Conservation (phyloP, 192 early-diverging fungal species). For the Obelidium mucronatum region DNA sequence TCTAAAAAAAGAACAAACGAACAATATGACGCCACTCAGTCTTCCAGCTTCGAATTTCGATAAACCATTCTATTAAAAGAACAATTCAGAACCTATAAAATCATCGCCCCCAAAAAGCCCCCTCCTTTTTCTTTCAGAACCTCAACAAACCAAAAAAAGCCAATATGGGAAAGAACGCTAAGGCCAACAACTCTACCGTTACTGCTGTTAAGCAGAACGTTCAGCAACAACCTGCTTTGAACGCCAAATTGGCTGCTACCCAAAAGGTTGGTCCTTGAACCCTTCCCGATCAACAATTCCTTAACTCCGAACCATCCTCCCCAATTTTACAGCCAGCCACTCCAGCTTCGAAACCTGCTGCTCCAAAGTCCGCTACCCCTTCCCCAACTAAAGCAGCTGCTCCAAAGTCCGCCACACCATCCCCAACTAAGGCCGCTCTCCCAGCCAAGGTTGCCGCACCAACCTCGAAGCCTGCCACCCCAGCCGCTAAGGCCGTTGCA, state of each 20-base stretch:
- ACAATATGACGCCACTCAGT: no score
- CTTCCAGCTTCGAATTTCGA: no score
- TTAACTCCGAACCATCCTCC: not conserved
- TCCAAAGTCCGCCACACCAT: conserved; percentile 13
- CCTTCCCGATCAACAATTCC: no score
- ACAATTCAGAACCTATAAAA: not conserved
- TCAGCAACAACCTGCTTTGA: conserved; percentile 21
- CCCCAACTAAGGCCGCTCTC: conserved; percentile 5
- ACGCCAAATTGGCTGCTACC: conserved; percentile 13
- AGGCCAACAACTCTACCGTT: conserved; percentile 27
- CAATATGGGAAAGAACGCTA: conserved; percentile 32
- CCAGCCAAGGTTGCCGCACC: conserved; percentile 19
- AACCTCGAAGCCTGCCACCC: not conserved
- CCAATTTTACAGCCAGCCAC: conserved; percentile 1
- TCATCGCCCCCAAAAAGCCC: not conserved
- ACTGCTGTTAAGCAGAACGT: conserved; percentile 36
- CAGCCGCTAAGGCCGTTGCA: not conserved
- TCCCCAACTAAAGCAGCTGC: conserved; percentile 1
- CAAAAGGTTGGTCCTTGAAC: conserved; percentile 26
- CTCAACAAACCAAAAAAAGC: not conserved
- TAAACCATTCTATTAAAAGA: no score
- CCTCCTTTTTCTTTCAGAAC: not conserved
- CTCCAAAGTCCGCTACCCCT: conserved; percentile 4
- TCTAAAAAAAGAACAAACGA: no score
- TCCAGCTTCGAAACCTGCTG: not conserved